These are phyloP conservation scores for Cytospora chrysosperma DNA, from an alignment of 2,329 filamentous ascomycete genomes.

Conservation along the genomic window DNA sequence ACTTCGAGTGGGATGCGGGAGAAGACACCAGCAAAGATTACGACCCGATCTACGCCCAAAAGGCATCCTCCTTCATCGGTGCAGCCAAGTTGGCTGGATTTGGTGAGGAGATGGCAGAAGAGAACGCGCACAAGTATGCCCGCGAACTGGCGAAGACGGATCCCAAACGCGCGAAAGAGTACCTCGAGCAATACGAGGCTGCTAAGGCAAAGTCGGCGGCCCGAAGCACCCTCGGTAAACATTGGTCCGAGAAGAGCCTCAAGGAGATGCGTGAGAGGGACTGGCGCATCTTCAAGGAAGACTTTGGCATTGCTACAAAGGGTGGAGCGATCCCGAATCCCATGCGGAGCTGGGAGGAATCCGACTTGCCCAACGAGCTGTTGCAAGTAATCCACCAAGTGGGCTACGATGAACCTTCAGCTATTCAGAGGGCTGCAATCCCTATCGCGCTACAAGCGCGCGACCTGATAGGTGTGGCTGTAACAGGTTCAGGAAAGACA, in stretches of 20 bases:
- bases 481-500: conserved; percentile 98
- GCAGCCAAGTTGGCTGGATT: conserved; percentile 44
- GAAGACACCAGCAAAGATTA: conserved; percentile 87
- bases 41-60: conserved; percentile 75
- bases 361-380: conserved; percentile 71
- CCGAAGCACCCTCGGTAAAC: conserved; percentile 78
- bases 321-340: conserved; percentile 90
- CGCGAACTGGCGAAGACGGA: conserved; percentile 68
- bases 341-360: conserved; percentile 93
- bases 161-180: conserved; percentile 63
- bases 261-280: conserved; percentile 95
- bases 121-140: conserved; percentile 57
- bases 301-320: conserved; percentile 95
- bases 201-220: conserved; percentile 67
- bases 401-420: conserved; percentile 87
- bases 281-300: conserved; percentile 99
- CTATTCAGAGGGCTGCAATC: conserved; percentile 92
- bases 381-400: conserved; percentile 80
- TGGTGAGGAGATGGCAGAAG: conserved; percentile 55
- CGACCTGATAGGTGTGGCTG: conserved; percentile 96
- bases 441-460: conserved; percentile 89
- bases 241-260: conserved; percentile 92
- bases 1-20: conserved; percentile 95
- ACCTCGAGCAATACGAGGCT: conserved; percentile 81
- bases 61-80: conserved; percentile 63